phyloP scores from a whole-genome alignment of 2,329 filamentous ascomycete species.

The Exophiala bonariae region DNA sequence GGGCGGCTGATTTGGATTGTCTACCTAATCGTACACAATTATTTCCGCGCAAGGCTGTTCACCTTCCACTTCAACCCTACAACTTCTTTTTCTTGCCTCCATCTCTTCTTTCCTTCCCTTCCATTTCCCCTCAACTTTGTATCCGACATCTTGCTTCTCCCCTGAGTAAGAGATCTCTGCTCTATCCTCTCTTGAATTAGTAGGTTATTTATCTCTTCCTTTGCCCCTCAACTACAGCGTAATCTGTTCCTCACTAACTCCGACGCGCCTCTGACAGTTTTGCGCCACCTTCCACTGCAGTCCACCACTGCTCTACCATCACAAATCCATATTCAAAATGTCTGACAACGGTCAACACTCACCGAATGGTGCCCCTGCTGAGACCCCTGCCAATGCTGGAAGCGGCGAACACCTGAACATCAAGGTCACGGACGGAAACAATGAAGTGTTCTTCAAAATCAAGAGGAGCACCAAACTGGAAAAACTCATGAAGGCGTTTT shows the following conservation, averaged over 20 bases:
- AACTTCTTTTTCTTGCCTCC: not conserved
- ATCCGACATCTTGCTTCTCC: no score
- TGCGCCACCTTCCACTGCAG: not conserved
- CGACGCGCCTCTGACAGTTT: not conserved
- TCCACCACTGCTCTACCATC: not conserved
- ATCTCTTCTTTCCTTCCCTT: not conserved
- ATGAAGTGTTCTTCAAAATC: slow-evolving; percentile 99
- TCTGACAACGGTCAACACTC: slow-evolving; percentile 28
- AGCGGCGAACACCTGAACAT: slow-evolving; percentile 89
- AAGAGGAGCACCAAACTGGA: slow-evolving; percentile 94
- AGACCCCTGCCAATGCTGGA: slow-evolving; percentile 24
- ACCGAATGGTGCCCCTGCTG: slow-evolving; percentile 23
- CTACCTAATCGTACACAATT: no score
- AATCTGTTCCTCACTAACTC: not conserved
- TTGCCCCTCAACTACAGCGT: no score
- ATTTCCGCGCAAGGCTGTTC: not conserved
- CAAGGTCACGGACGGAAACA: slow-evolving; percentile 99
- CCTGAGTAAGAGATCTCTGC: no score
- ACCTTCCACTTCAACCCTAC: not conserved
- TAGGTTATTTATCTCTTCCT: no score
- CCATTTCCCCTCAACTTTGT: not conserved
- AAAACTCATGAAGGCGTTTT: slow-evolving; percentile 98
- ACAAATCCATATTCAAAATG: slow-evolving; percentile 16
- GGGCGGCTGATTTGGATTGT: no score
- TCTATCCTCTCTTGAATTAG: no score